Base-by-base conservation (phyloP, 306 rosid genomes). In the Dalbergia cultrata region DNA sequence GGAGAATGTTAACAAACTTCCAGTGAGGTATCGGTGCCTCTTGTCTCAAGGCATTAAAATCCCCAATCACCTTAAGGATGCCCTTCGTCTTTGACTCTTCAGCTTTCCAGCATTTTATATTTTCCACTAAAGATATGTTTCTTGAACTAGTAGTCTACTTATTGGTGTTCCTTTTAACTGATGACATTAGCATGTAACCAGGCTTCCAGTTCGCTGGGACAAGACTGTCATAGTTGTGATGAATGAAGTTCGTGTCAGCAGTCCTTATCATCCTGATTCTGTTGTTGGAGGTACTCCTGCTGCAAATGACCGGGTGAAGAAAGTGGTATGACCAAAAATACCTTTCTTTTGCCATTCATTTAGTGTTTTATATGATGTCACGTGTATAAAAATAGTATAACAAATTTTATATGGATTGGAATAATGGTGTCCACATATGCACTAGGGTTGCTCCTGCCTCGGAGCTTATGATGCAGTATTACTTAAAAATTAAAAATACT, bases 201-300 rank as follows among this genome's bases (percentile, higher is more conserved):
- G 99, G 91, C 99, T 95, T 84, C 99, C 99, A 12, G 99, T 95
- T 53, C 94, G 93, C 68, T 95, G 99, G 99, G 99, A 95, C 87
- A 92, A 92, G 92, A 92, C 98, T 33, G 89, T 80, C 67, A 95
- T 95, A 80, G 97, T 95, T 88, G 99, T 95, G 86, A 88, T 95
- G 99, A 89, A 95, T 60, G 97, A 90, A 82, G 98, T 95, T 57
- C 94, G 98, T 11, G 98, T 95, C 34, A 62, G 90, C 90, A 92
- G 94, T 72, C 99, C 99, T 19, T 95, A 95, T 87, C 90, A 86
- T 70, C 83, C 98, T 4, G 99, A 93, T 72, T 93, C 93, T 82
- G 99, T 95, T 74, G 82, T 83, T 80, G 99, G 99, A 85, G 99
- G 99, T 63, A 89, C 99, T 69, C 87, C 98, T 79, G 98, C 97